Conservation (phyloP, 2,329 filamentous ascomycete species). For the Neonectria hederae region DNA sequence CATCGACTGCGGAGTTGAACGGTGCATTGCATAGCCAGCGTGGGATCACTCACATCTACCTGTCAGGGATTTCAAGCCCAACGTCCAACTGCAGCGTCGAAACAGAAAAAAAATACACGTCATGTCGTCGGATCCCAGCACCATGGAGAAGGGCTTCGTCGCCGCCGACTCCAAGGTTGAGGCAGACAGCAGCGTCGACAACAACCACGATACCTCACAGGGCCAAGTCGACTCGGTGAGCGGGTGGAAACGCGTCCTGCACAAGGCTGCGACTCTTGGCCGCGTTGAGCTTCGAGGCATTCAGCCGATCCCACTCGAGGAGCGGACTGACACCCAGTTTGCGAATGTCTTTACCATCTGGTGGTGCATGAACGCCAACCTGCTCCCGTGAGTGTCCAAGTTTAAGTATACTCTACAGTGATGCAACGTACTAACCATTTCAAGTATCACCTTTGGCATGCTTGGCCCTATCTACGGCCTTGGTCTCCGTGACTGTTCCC, state of each 20-base stretch:
- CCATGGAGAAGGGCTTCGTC: conserved; percentile 11
- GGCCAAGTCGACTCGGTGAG: conserved; percentile 9
- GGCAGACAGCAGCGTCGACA: conserved; percentile 4
- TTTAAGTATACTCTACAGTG: no score
- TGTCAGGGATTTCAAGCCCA: background rate
- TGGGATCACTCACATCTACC: background rate
- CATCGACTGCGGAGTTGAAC: conserved; percentile 2
- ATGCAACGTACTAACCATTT: background rate
- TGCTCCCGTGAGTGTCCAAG: conserved; percentile 41
- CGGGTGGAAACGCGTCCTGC: conserved; percentile 9
- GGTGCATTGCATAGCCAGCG: background rate
- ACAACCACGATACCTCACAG: conserved; percentile 16
- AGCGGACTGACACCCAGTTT: conserved; percentile 44
- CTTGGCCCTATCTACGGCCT: conserved; percentile 54
- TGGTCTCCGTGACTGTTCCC: conserved; percentile 52
- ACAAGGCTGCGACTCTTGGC: conserved; percentile 20
- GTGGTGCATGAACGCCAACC: conserved; percentile 45
- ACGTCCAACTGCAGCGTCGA: background rate
- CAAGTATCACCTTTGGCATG: conserved; percentile 55
- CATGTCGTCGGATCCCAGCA: conserved; percentile 8
- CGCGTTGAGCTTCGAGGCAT: conserved; percentile 44
- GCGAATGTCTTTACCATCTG: conserved; percentile 46
- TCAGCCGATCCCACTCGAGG: conserved; percentile 43
- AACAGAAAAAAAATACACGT: background rate
- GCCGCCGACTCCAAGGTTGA: conserved; percentile 10